Base-by-base conservation (phyloP, 106 monocot species). In the Acorus calamus region DNA sequence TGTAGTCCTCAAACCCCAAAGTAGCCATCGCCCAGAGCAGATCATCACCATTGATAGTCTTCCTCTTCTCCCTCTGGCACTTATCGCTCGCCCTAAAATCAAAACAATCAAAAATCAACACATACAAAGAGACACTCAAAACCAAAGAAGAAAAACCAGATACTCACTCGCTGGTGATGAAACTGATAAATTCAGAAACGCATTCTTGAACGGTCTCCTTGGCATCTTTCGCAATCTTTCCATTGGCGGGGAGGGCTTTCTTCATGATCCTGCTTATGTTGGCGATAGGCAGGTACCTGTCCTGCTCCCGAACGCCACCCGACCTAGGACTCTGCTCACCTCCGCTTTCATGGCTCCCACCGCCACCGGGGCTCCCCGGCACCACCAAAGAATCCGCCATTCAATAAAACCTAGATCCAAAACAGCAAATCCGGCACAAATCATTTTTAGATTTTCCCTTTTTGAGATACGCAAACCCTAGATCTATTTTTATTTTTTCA, bases 11-110 rank as follows among this genome's bases (percentile, higher is more conserved):
- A 51, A 79, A 79, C 7, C 79, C 79, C 56, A 79, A 46, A 4
- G 79, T 74, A 50, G 70, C 79, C 79, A 79, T 79, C 59, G 79
- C 79, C 79, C 74, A 74, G 42, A 79, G 55, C 51, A 71, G 63
- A 71, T 71, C 71, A 3, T 71, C 71, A n/a, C 71, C 71, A 42
- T 71, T 71, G 45, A 71, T 71, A 47, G 71, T 71, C 71, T 71
- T 71, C 62, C 71, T 62, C 47, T 71, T 71, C 71, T 71, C 71
- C 62, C 71, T 53, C 79, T 74, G 79, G 69, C 79, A 79, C 61
- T 74, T 74, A 56, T 79, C 79, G 51, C 79, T 79, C 2, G 79
- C 79, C 70, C 79, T 79, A 41, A 7, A 28, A 28, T 28, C 28
- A 28, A 28, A 28, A 28, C 28, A 28, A 66, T 4, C 62, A 55